Conservation (phyloP, 129 eudicot genomes). For the Escallonia rubra region DNA sequence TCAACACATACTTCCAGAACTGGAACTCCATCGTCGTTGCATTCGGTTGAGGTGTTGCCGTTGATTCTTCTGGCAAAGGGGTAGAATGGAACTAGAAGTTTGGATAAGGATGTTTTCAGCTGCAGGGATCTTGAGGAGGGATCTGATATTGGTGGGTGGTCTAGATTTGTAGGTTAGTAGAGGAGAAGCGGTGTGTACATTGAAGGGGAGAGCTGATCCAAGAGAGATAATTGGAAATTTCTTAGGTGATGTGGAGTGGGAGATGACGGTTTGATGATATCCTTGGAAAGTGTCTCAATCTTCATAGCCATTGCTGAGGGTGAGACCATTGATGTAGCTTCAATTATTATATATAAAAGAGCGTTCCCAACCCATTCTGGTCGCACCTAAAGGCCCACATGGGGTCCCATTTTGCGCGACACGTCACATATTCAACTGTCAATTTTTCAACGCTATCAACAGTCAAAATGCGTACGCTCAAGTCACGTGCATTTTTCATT, state of each 20-base stretch:
- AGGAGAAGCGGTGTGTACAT: constrained; percentile 12
- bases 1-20: constrained; percentile 13
- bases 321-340: no score
- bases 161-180: no score
- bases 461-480: no score
- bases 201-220: background rate
- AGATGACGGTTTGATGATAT: background rate
- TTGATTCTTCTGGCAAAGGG: constrained; percentile 23
- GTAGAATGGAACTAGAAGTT: constrained; percentile 8
- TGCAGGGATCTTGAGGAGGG: background rate
- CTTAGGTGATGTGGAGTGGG: background rate
- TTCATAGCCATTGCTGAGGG: no score
- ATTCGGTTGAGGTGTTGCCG: constrained; percentile 8
- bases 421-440: no score
- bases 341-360: no score
- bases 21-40: constrained; percentile 22
- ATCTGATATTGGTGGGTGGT: background rate
- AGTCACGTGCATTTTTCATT: no score
- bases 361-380: no score
- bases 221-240: background rate
- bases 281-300: no score
- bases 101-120: constrained; percentile 17
- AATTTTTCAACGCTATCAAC: no score
- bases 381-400: no score
- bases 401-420: no score